Base-by-base conservation (phyloP, 2,329 filamentous ascomycete genomes). In the Beauveria sp. region DNA sequence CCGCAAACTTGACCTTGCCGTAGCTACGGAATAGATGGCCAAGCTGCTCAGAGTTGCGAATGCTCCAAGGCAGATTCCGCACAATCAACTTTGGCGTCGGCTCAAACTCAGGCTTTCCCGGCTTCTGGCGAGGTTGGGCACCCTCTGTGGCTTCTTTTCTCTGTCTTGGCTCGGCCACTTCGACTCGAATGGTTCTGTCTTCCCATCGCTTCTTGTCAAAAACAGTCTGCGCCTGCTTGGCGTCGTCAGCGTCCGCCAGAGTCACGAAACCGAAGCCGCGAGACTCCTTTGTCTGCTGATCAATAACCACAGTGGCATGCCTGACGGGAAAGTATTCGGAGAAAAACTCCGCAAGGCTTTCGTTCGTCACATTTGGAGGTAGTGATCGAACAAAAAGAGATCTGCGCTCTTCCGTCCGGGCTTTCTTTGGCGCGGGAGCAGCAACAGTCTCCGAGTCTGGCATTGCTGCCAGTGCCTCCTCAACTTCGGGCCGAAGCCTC, bases 211-310 rank as follows among this genome's bases (percentile, higher is more conserved):
- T 81, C 64, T 90, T 90, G 73, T 96, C 86, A 70, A 97, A 84
- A 72, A 96, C 89, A 62, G 88, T 84, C 71, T 90, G 84, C 20
- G 95, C 96, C 65, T 87, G 84, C 66, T 87, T 79, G 14, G 93
- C 93, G 78, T 99, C 95, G 66, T 97, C 93, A 34, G 89, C 84
- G 71, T 99, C 95, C 68, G 93, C 91, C 70, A 99, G 95, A 2
- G 95, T 98, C 62, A 99, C 93, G 75, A 99, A 99, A 58, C 95
- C 95, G 74, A 92, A 99, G 20, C 95, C 93, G 71, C 91, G 89
- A 16, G 91, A 97, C 67, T 87, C 79, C 71, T 96, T 96, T 2
- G 93, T 96, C 66, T 86, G 81, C 18, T 89, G 86, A 72, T 99
- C 93, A 61, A 88, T 78, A 45, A 99, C 92, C 5, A 96, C 92